A percentile compares a stretch with the other conserved stretches of the same genome.
Conservation (phyloP, 108 stramenopile genomes). For the Poteriospumella lacustris region DNA sequence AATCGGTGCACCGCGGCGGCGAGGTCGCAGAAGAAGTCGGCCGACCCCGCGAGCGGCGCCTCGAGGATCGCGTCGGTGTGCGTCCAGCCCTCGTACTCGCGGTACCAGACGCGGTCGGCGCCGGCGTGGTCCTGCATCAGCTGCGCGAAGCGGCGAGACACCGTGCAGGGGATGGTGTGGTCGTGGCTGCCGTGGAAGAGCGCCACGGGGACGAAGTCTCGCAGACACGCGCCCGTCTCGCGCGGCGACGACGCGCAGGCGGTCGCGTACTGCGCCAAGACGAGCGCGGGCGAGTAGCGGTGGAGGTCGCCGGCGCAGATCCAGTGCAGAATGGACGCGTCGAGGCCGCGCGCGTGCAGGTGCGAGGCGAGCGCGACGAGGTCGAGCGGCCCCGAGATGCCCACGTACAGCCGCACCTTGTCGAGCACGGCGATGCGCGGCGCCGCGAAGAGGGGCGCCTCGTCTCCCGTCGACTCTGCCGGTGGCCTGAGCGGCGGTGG, state of each 20-base stretch:
- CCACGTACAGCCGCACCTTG: neutral
- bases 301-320: neutral
- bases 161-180: neutral
- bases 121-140: neutral
- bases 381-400: neutral
- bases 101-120: neutral
- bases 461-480: no score
- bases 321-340: neutral
- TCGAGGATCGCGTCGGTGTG: slow-evolving; percentile 15
- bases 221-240: neutral
- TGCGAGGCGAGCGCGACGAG: neutral
- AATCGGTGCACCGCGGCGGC: neutral
- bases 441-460: no score
- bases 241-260: neutral
- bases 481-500: no score
- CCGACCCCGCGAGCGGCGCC: neutral
- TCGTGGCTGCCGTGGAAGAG: neutral
- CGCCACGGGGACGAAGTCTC: neutral
- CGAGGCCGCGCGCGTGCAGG: slow-evolving; percentile 1
- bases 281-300: neutral
- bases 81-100: neutral
- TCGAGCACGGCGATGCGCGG: neutral
- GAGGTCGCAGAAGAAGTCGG: neutral
- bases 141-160: neutral
- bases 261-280: neutral